Conservation (phyloP, 129 eudicot genomes). For the Chrysanthemum lavandulifolium region DNA sequence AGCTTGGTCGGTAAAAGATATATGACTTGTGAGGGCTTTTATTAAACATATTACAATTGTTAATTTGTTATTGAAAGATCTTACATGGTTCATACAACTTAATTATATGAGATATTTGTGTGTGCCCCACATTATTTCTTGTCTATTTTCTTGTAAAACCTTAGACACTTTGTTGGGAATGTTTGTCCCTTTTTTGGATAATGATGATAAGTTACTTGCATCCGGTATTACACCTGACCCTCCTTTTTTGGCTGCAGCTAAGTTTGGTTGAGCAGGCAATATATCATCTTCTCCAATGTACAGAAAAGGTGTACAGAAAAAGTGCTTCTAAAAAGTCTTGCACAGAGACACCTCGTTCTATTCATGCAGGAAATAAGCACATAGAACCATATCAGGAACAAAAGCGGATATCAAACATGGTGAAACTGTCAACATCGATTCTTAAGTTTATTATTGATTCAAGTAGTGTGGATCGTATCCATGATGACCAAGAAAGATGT, state of each 20-base stretch:
- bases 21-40: too few species aligned
- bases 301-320: conserved; percentile 36
- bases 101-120: too few species aligned
- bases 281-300: conserved; percentile 65
- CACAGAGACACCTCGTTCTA: conserved; percentile 29
- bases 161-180: too few species aligned
- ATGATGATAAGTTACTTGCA: conserved; percentile 1
- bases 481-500: conserved; percentile 44
- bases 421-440: conserved; percentile 65
- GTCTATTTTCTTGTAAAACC: too few species aligned
- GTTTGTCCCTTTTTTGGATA: too few species aligned
- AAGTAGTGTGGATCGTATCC: conserved; percentile 36
- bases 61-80: too few species aligned
- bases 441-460: conserved; percentile 74
- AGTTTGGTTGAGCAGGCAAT: conserved; percentile 50
- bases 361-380: conserved; percentile 22
- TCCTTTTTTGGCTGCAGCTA: conserved; percentile 34
- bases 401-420: conserved; percentile 46
- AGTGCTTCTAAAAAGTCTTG: conserved; percentile 31
- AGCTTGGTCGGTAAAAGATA: too few species aligned
- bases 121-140: too few species aligned
- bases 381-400: conserved; percentile 16
- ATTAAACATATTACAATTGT: too few species aligned
- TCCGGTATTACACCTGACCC: background rate
- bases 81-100: too few species aligned